phyloP scores from a whole-genome alignment of 1,284 basidiomycete species.

The Abortiporus biennis region DNA sequence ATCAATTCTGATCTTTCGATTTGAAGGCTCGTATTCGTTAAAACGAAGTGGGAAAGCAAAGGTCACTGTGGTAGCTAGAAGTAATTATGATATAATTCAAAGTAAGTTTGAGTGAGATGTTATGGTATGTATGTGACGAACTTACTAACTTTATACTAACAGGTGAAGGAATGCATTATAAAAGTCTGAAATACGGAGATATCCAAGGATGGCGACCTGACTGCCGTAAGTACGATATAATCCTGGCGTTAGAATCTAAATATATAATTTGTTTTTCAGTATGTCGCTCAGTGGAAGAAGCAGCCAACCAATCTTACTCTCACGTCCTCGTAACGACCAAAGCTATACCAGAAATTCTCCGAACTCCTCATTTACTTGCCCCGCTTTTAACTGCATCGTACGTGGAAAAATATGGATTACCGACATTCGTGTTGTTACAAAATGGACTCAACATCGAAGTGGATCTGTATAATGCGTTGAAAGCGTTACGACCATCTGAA shows the following conservation, averaged over 20 bases:
- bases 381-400: constrained; percentile 52
- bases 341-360: constrained; percentile 61
- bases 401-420: constrained; percentile 38
- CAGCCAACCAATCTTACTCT: constrained; percentile 55
- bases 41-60: constrained; percentile 53
- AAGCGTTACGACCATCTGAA: constrained; percentile 28
- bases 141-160: no score
- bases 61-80: constrained; percentile 72
- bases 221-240: constrained; percentile 44
- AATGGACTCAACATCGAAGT: constrained; percentile 75
- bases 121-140: no score
- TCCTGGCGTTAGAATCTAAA: no score
- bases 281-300: constrained; percentile 49
- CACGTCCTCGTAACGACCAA: constrained; percentile 72
- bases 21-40: constrained; percentile 55
- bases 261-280: no score
- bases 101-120: constrained; percentile 30
- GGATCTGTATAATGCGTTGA: constrained; percentile 54
- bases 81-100: constrained; percentile 59
- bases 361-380: constrained; percentile 51
- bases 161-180: constrained; percentile 53
- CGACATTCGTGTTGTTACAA: constrained; percentile 65
- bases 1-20: no score
- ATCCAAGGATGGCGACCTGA: constrained; percentile 57
- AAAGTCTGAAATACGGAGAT: constrained; percentile 55